Evolutionary conservation across 495 filamentous ascomycete genomes (phyloP).

Genomic region (Penicillium egyptiacum): DNA sequence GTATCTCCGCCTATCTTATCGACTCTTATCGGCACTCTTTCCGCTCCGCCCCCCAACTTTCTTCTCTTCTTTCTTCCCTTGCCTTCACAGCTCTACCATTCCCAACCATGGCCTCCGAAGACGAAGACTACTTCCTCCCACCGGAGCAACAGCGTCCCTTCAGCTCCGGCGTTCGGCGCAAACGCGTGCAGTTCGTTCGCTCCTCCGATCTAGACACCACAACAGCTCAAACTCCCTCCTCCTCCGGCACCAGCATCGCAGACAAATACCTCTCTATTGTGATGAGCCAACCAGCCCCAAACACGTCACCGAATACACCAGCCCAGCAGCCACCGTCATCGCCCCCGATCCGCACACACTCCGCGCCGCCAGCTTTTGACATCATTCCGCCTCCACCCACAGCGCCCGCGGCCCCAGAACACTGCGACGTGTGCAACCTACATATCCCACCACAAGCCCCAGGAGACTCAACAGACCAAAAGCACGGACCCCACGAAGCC

Average conservation of each 20-base stretch:
- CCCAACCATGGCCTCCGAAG: constrained; percentile 29
- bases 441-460: constrained; percentile 37
- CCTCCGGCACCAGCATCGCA: constrained; percentile 49
- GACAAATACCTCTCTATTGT: constrained; percentile 75
- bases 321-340: constrained; percentile 2
- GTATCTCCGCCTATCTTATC: constrained; percentile 15
- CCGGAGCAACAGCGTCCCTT: constrained; percentile 75
- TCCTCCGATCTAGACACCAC: constrained; percentile 56
- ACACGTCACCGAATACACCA: constrained; percentile 22
- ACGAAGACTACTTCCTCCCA: constrained; percentile 64
- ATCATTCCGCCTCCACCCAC: constrained; percentile 12
- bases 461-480: neutral
- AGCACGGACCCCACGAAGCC: constrained; percentile 56
- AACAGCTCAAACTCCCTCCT: constrained; percentile 26
- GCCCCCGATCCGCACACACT: constrained; percentile 14
- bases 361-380: constrained; percentile 22
- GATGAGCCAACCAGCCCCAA: constrained; percentile 37
- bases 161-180: constrained; percentile 72
- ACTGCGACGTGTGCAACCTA: constrained; percentile 61
- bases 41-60: neutral
- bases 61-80: neutral
- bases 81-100: neutral
- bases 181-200: constrained; percentile 78
- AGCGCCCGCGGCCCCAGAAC: neutral
- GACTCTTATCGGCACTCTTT: constrained; percentile 20